Evolutionary conservation across 2,329 filamentous ascomycete species (phyloP).

Genomic region (Fusarium sarcochroum): DNA sequence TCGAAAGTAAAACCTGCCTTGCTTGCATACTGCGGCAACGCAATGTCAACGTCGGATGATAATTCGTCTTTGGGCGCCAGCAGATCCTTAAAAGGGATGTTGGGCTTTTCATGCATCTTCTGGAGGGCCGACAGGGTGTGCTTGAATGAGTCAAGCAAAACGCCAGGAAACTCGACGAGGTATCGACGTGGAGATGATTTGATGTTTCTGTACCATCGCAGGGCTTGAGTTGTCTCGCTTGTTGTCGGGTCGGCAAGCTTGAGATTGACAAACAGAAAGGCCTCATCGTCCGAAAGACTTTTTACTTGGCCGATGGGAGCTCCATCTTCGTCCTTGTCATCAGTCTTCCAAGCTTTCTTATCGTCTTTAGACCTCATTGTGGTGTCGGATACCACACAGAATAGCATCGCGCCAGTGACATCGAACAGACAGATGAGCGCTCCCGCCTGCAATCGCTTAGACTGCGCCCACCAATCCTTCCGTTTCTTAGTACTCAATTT

Average conservation of each 20-base stretch:
- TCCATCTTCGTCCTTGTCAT: neutral
- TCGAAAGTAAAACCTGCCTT: neutral
- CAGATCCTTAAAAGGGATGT: slow-evolving; percentile 1
- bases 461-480: slow-evolving; percentile 4
- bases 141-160: slow-evolving; percentile 10
- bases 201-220: neutral
- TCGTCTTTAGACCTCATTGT: slow-evolving; percentile 6
- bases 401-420: neutral
- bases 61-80: neutral
- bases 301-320: neutral
- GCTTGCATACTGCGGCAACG: slow-evolving; percentile 1
- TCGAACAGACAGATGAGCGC: slow-evolving; percentile 3
- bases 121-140: slow-evolving; percentile 2
- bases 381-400: slow-evolving; percentile 6
- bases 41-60: neutral
- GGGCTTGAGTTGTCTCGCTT: neutral
- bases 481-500: neutral
- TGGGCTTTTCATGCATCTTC: neutral
- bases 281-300: neutral
- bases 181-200: neutral
- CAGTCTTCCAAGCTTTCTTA: neutral
- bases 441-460: neutral
- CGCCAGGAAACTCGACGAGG: slow-evolving; percentile 5
- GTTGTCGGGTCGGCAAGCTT: neutral
- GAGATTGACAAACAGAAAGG: slow-evolving; percentile 1